phyloP scores from a whole-genome alignment of 257 asterid genomes.

The Solanum virginianum region DNA sequence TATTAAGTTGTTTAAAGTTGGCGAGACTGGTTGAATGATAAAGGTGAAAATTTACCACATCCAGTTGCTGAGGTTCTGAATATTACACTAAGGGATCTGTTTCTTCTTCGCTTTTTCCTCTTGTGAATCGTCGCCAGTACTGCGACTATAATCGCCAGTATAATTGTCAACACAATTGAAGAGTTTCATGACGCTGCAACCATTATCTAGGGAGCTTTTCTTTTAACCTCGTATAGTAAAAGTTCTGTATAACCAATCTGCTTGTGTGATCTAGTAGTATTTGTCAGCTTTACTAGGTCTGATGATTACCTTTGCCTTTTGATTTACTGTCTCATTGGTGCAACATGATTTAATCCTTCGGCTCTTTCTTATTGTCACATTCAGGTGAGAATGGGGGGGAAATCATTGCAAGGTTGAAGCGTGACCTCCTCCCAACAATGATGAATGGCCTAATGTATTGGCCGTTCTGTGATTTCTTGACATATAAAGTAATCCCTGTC shows the following conservation, averaged over 20 bases:
- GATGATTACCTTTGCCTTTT: not conserved
- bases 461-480: slow-evolving; percentile 85
- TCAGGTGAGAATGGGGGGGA: slow-evolving; percentile 62
- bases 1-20: not conserved
- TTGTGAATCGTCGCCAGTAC: not conserved
- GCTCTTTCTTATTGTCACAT: not conserved
- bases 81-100: not conserved
- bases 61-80: not conserved
- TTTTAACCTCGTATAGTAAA: not conserved
- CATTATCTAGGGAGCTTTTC: not conserved
- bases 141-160: not conserved
- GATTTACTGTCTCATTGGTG: not conserved
- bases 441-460: slow-evolving; percentile 65
- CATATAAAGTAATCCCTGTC: slow-evolving; percentile 69
- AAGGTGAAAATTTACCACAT: not conserved
- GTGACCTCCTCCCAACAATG: slow-evolving; percentile 80
- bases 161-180: not conserved
- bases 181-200: not conserved
- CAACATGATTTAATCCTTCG: not conserved
- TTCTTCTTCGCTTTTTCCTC: not conserved
- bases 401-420: slow-evolving; percentile 62
- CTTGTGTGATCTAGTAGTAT: not conserved
- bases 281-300: not conserved
- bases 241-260: not conserved
- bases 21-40: not conserved